phyloP scores from a whole-genome alignment of 2,329 filamentous ascomycete genomes.

The Emericellopsis cladophorae region DNA sequence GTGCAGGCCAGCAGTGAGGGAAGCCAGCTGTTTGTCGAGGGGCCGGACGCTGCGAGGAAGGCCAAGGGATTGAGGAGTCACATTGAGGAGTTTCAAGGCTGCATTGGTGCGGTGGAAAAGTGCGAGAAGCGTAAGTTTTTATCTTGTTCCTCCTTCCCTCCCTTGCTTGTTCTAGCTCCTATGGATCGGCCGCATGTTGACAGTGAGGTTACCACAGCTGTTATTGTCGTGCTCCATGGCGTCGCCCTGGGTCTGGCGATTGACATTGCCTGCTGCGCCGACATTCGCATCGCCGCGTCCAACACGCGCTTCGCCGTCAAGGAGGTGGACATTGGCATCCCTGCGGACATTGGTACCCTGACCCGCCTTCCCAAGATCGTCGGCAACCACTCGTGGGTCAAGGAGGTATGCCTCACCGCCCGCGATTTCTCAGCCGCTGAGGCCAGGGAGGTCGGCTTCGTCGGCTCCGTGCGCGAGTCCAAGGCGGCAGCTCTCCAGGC shows the following conservation, averaged over 20 bases:
- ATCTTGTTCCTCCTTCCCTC: too few relatives aligned
- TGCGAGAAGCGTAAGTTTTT: slow-evolving; percentile 68
- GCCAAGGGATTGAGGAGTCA: slow-evolving; percentile 51
- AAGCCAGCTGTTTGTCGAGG: slow-evolving; percentile 27
- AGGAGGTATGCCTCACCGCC: slow-evolving; percentile 63
- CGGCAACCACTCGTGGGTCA: slow-evolving; percentile 61
- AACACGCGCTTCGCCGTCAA: slow-evolving; percentile 58
- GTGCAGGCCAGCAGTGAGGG: slow-evolving; percentile 55
- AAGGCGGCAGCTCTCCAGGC: slow-evolving; percentile 52
- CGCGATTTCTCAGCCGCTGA: slow-evolving; percentile 57
- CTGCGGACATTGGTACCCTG: slow-evolving; percentile 68
- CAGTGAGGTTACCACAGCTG: slow-evolving; percentile 33
- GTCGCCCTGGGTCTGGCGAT: slow-evolving; percentile 68
- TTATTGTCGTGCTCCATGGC: slow-evolving; percentile 72
- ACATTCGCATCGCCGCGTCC: slow-evolving; percentile 53
- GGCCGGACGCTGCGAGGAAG: slow-evolving; percentile 49
- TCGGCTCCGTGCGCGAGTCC: slow-evolving; percentile 48
- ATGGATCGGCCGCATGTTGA: not conserved
- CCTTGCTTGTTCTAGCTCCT: not conserved
- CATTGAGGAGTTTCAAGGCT: slow-evolving; percentile 70
- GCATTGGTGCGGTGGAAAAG: slow-evolving; percentile 62
- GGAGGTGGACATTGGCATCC: slow-evolving; percentile 72
- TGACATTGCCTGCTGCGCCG: slow-evolving; percentile 57
- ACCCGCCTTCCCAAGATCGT: slow-evolving; percentile 62
- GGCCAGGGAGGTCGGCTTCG: slow-evolving; percentile 57